Evolutionary conservation across 2,329 filamentous ascomycete genomes (phyloP), one percentile per base, ranked within the genome.

Genomic region (Aspergillus sp.): DNA sequence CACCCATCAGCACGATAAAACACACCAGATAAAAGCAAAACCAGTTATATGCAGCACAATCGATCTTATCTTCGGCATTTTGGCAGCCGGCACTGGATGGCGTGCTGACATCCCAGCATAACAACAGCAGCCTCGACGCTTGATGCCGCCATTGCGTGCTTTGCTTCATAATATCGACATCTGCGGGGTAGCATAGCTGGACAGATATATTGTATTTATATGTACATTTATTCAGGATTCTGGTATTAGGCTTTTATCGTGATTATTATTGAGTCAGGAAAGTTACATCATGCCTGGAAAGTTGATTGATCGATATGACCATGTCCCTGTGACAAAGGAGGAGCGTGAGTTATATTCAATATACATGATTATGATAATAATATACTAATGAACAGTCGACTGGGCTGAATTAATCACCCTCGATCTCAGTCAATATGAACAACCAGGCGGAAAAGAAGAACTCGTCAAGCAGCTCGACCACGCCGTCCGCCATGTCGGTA

Each of bases 361-460:
- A n/a, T n/a, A n/a, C n/a, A n/a, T n/a, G n/a, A n/a, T n/a, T n/a
- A n/a, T n/a, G n/a, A n/a, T n/a, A n/a, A n/a, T 11, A 61, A 56
- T 4, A 35, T 36, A n/a, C 45, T 55, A 32, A 58, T 28, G 2
- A 7, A 0, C 2, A 65, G 60, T 65, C 37, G 59, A 62, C 27
- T 82, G 77, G 75, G 74, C 78, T 1, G 77, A 82, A 44, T 69
- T 82, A 1, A 69, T 77, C 5, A 81, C 76, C 1, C 69, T 83
- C 8, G 78, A 82, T 46, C 67, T 82, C 0, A 70, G 72, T 30
- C 69, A 72, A 31, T 82, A 77, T 52, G 72, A 76, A 27, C 62
- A 72, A 30, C 75, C 76, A 0, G 76, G 73, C 1, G 78, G 78
- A 4, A 81, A 79, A 52, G 66, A 78, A 48, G 64, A 65, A 33